Base-by-base conservation (phyloP, 306 rosid genomes). In the Glycine tomentella region DNA sequence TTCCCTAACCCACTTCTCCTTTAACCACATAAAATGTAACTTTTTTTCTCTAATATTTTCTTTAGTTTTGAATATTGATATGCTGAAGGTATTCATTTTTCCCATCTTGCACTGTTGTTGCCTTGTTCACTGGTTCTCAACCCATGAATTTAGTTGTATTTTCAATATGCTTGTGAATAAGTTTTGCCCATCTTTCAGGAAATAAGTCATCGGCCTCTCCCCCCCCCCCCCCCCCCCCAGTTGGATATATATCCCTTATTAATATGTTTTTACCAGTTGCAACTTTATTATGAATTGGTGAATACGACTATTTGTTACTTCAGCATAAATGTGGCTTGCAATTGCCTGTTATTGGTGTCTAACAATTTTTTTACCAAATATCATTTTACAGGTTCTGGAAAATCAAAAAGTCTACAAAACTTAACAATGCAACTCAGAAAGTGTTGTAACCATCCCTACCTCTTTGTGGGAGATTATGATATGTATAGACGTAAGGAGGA, bases 401-500 rank as follows among this genome's bases (percentile, higher is more conserved):
- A 96, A 87, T 96, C 99, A 53, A 96, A 89, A 85, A 92, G 98
- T 80, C 88, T 96, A 77, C 99, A 96, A 82, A 96, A 96, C 87
- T 89, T 96, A 68, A 96, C 99, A 49, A 96, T 96, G 99, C 98
- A 96, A 87, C 98, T 96, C 74, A 88, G 99, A 46, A 96, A 96
- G 86, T 96, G 99, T 77, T 96, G 99, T 84, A 96, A 96, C 82
- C 98, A 96, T 84, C 99, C 99, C 42, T 96, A 93, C 88, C 98
- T 96, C 80, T 96, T 96, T 31, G 93, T 91, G 83, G 97, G 92
- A 80, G 94, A 96, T 3, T 92, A 92, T 90, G 90, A 92, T 87
- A 86, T 90, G 75, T 93, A 91, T 94, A 94, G 81, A 52, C 77
- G 67, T 72, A 90, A 77, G 88, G 99, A 90, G 73, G 99, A 93